Evolutionary conservation across 164 flowering plant species (phyloP), one percentile per base, ranked within the genome.

Genomic region (Aristolochia fimbriata): DNA sequence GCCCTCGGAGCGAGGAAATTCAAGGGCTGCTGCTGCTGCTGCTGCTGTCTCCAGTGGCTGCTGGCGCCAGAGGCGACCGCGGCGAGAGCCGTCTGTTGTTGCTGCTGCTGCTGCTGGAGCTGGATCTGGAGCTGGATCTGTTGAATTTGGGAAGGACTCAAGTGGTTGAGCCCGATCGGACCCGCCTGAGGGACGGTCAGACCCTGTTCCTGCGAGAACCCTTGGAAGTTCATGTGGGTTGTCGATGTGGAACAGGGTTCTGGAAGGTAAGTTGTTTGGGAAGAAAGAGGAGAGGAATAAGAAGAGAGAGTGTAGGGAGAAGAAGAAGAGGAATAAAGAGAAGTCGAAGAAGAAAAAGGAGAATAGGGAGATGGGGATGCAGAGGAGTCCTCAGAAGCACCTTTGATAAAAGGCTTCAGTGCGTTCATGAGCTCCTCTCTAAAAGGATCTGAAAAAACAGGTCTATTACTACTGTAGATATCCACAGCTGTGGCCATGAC

Each of bases 361-460:
- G 78, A 49, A 59, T 55, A 43, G 20, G 65, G 20, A 15, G 65
- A 49, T 54, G 60, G 45, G 10, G 57, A 53, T 13, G 57, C 55
- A 57, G 76, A 16, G 46, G 62, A 47, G 23, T 58, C 14, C 16
- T 62, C 6, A 30, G 87, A 74, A 83, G 83, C 85, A 78, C 86
- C 57, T 62, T 87, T 84, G 66, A 88, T 82, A 85, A 87, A 92
- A 88, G 98, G 96, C 65, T 73, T 81, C 64, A 92, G 89, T 70
- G 95, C 98, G 73, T 81, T 84, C 98, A 92, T 92, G 1, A 92
- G 69, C 69, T 91, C 97, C 56, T 76, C 87, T 21, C 78, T 76
- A 27, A 74, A 80, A 24, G 62, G 77, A 53, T 77, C 76, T 60
- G 64, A 51, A 21, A 58, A 59, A n/a, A 30, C 47, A 57, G 70